A percentile compares a stretch with the other conserved stretches of the same genome.
Evolutionary conservation across 768 basidiomycete species (phyloP).

Genomic region (Lactarius sanguifluus): DNA sequence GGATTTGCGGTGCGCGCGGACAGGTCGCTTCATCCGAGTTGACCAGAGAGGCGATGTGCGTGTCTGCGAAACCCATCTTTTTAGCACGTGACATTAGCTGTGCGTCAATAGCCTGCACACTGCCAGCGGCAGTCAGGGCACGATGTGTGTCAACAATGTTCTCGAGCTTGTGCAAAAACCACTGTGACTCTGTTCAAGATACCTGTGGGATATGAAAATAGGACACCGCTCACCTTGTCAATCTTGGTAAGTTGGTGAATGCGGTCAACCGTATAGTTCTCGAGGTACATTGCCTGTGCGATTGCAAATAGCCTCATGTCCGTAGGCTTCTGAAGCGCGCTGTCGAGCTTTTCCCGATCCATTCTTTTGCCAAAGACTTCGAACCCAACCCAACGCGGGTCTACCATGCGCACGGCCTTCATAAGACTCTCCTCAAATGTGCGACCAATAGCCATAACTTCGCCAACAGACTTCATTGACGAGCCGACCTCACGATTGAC

Average conservation of each 20-base stretch:
- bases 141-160: slow-evolving; percentile 93
- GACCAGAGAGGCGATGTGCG: slow-evolving; percentile 85
- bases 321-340: slow-evolving; percentile 77
- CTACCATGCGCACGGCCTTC: slow-evolving; percentile 97
- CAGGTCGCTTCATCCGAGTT: slow-evolving; percentile 68
- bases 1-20: slow-evolving; percentile 85
- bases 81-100: slow-evolving; percentile 87
- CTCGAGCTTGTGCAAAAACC: slow-evolving; percentile 99
- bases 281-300: slow-evolving; percentile 96
- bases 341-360: slow-evolving; percentile 68
- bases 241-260: slow-evolving; percentile 96
- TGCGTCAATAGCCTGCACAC: slow-evolving; percentile 65
- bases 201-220: not conserved
- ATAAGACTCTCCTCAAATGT: slow-evolving; percentile 99
- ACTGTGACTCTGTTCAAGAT: slow-evolving; percentile 45
- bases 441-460: slow-evolving; percentile 99
- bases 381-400: slow-evolving; percentile 95
- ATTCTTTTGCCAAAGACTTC: slow-evolving; percentile 84
- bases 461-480: slow-evolving; percentile 98
- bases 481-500: slow-evolving; percentile 95
- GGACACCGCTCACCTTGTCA: slow-evolving; percentile 66
- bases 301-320: slow-evolving; percentile 97
- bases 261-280: slow-evolving; percentile 84
- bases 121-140: slow-evolving; percentile 65
- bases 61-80: slow-evolving; percentile 92